A percentile compares a stretch with the other conserved stretches of the same genome.
phyloP scores from a whole-genome alignment of 2,329 filamentous ascomycete genomes.

The Talaromyces sp. region DNA sequence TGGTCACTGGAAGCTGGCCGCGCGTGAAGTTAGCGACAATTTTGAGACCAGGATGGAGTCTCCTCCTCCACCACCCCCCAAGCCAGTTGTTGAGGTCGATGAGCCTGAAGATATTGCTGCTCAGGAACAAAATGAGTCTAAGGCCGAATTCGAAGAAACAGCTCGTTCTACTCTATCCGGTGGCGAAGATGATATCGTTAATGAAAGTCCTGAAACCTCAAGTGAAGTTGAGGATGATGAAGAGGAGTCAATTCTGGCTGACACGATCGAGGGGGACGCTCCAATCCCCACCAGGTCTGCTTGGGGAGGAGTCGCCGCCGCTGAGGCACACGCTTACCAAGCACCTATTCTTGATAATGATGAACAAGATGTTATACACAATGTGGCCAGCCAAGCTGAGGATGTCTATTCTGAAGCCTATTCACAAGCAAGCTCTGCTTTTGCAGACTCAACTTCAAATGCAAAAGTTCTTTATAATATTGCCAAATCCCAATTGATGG shows the following conservation, averaged over 20 bases:
- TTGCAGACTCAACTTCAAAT: slow-evolving; percentile 60
- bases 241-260: slow-evolving; percentile 9
- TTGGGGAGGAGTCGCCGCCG: slow-evolving; percentile 26
- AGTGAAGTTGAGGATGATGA: slow-evolving; percentile 1
- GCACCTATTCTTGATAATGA: slow-evolving; percentile 48
- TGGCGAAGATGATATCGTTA: not conserved
- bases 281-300: slow-evolving; percentile 33
- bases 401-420: slow-evolving; percentile 48
- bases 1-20: slow-evolving; percentile 78
- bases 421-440: slow-evolving; percentile 49
- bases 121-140: not conserved
- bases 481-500: slow-evolving; percentile 69
- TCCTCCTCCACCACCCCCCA: slow-evolving; percentile 35
- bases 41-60: slow-evolving; percentile 66
- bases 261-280: slow-evolving; percentile 53
- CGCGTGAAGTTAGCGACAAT: slow-evolving; percentile 73
- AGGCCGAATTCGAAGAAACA: not conserved
- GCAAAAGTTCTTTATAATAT: slow-evolving; percentile 70
- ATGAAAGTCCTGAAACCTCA: not conserved
- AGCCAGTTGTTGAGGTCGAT: slow-evolving; percentile 24
- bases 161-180: not conserved
- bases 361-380: slow-evolving; percentile 51
- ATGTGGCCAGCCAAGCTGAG: slow-evolving; percentile 53
- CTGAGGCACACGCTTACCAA: slow-evolving; percentile 18
- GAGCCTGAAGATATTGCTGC: slow-evolving; percentile 7